Percentiles rank a stretch among this genome's conserved stretches.
These are phyloP conservation scores for Lavandula angustifolia DNA, from an alignment of 257 asterid genomes.

Conservation along the genomic window DNA sequence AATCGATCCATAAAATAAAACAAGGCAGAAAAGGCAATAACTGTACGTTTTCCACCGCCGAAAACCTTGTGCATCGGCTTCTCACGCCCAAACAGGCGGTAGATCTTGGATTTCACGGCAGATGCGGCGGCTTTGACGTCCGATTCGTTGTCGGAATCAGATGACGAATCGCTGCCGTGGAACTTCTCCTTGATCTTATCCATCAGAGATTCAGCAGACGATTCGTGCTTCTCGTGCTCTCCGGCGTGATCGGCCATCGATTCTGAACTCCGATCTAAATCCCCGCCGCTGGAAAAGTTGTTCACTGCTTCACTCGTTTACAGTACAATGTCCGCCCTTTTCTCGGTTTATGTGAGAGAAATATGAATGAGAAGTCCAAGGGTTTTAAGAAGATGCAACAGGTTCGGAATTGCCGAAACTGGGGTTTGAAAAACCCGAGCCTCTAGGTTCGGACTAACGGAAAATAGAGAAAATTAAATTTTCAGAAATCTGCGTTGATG, in stretches of 20 bases:
- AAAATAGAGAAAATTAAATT: constrained; percentile 10
- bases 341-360: constrained; percentile 17
- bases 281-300: constrained; percentile 34
- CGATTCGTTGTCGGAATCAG: constrained; percentile 67
- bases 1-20: neutral
- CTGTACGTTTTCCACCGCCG: constrained; percentile 92
- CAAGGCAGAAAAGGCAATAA: neutral
- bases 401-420: constrained; percentile 45
- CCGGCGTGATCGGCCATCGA: constrained; percentile 56
- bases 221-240: constrained; percentile 50
- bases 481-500: constrained; percentile 27
- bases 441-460: constrained; percentile 30
- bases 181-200: constrained; percentile 74
- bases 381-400: constrained; percentile 23
- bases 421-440: constrained; percentile 33
- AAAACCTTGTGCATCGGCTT: constrained; percentile 78
- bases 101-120: constrained; percentile 65
- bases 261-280: constrained; percentile 38
- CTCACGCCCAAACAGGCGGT: constrained; percentile 85
- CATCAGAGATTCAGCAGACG: constrained; percentile 60
- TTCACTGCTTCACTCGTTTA: neutral
- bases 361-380: constrained; percentile 8
- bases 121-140: constrained; percentile 47
- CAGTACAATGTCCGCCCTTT: constrained; percentile 11
- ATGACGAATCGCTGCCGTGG: constrained; percentile 67